These are phyloP conservation scores for Tylopilus balloui DNA, from an alignment of 768 basidiomycete species.

Conservation along the genomic window DNA sequence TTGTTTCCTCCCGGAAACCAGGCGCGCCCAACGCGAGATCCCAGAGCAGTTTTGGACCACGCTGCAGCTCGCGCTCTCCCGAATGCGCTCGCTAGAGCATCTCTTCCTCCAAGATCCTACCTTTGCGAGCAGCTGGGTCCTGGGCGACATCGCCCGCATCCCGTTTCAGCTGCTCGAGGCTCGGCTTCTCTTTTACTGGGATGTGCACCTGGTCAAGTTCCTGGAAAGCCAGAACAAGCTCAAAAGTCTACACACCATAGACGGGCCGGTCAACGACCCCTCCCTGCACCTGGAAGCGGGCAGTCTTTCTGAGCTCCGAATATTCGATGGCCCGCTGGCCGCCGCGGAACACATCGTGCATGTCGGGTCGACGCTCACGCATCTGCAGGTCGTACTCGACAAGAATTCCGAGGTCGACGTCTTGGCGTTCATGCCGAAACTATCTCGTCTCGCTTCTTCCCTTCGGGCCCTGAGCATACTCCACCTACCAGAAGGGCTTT, in stretches of 20 bases:
- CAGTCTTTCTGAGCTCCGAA: conserved; percentile 39
- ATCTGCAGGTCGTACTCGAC: conserved; percentile 44
- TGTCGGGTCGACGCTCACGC: conserved; percentile 36
- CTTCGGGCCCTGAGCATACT: conserved; percentile 37
- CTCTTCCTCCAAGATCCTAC: conserved; percentile 41
- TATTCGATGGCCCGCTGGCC: conserved; percentile 44
- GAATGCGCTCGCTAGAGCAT: conserved; percentile 41
- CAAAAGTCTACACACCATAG: conserved; percentile 32
- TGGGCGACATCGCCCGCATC: conserved; percentile 36
- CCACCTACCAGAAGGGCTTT: conserved; percentile 32
- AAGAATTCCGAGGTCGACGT: conserved; percentile 31
- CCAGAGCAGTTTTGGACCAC: conserved; percentile 41
- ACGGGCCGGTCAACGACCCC: conserved; percentile 24
- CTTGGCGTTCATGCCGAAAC: conserved; percentile 31
- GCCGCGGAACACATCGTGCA: conserved; percentile 39
- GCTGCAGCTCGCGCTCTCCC: conserved; percentile 40
- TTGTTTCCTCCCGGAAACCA: conserved; percentile 36
- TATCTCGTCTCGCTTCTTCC: conserved; percentile 26
- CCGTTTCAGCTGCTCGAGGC: conserved; percentile 49
- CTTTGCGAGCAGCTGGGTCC: conserved; percentile 41
- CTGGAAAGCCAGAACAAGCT: conserved; percentile 44
- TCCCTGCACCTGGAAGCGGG: conserved; percentile 25
- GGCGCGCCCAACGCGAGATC: conserved; percentile 23
- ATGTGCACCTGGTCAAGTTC: conserved; percentile 43
- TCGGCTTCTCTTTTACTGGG: conserved; percentile 48